Base-by-base conservation (phyloP, 1,139 yeast genomes). In the Kodamaea suecica region DNA sequence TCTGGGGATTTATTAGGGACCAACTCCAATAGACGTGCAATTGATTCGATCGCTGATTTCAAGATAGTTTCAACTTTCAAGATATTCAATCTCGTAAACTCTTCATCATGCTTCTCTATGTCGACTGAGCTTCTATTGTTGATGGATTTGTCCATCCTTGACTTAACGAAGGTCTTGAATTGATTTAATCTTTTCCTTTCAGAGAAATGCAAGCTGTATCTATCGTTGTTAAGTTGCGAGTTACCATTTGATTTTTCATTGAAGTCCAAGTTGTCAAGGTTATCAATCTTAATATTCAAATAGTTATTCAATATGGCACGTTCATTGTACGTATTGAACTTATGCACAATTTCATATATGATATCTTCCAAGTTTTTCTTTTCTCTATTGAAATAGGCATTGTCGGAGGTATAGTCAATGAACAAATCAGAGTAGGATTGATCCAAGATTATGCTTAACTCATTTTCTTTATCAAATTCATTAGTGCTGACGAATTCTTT, bases 11-110 rank as follows among this genome's bases (percentile, higher is more conserved):
- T 80, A 14, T 60, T 56, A 1, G 95, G 86, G 1, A 80, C 70
- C 35, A 90, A 61, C 50, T 87, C 96, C 50, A 86, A 73, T 5
- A 83, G 69, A 50, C 97, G 70, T 3, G 95, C 84, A 5, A 87
- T 68, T 1, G 92, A 74, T 57, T 90, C 97, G 20, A 88, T 85
- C 3, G 83, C 73, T 20, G 86, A 76, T 45, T 80, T 80, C 29
- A 88, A 63, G 39, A 86, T 73, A 1, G 70, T 64, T 47, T 86
- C 92, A 3, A 85, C 80, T 26, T 69, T 63, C 11, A 62, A 52
- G 10, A 79, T 50, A 25, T 66, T 66, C 34, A 76, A 57, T 8
- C 59, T 53, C 1, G 59, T 48, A 35, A 55, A 61, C 28, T 57
- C 60, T 23, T 50, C 55, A 16, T 57, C 56, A 17, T 57, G 58